Evolutionary conservation across 2,329 filamentous ascomycete genomes (phyloP).

Genomic region (Ascosphaera aggregata): DNA sequence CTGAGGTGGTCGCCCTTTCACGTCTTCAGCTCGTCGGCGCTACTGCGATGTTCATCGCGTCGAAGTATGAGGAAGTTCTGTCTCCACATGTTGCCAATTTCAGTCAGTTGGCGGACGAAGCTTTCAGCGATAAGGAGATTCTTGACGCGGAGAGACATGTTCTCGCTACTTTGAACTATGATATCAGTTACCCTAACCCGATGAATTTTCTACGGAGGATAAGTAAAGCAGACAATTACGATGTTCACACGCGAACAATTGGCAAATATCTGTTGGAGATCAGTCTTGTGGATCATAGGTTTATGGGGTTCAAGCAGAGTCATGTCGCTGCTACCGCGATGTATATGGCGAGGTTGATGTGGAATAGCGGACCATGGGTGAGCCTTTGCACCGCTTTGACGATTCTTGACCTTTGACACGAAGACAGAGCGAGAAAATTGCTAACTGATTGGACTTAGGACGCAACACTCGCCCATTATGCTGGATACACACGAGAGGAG

Average conservation of each 20-base stretch:
- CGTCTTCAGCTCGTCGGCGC: constrained; percentile 93
- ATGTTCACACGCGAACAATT: constrained; percentile 89
- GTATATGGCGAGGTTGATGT: constrained; percentile 77
- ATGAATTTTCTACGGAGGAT: constrained; percentile 99
- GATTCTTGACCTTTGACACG: constrained; percentile 1
- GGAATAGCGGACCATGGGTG: constrained; percentile 84
- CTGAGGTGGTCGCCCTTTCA: constrained; percentile 81
- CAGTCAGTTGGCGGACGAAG: constrained; percentile 87
- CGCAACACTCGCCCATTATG: constrained; percentile 65
- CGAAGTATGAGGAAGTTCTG: constrained; percentile 95
- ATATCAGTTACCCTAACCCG: constrained; percentile 94
- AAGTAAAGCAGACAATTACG: constrained; percentile 98
- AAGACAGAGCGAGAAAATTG: too few species aligned
- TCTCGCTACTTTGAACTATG: constrained; percentile 75
- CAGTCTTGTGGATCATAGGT: constrained; percentile 79
- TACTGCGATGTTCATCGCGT: constrained; percentile 83
- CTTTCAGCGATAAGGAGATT: constrained; percentile 87
- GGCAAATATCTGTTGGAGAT: constrained; percentile 98
- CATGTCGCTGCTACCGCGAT: constrained; percentile 82
- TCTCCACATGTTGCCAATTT: constrained; percentile 96
- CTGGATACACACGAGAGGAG: constrained; percentile 81
- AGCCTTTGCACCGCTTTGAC: constrained; percentile 10
- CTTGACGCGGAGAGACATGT: constrained; percentile 93
- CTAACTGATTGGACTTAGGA: constrained; percentile 31
- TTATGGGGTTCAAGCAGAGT: constrained; percentile 74